Base-by-base conservation (phyloP, 441 rosid genomes). In the Macaranga tanarius region DNA sequence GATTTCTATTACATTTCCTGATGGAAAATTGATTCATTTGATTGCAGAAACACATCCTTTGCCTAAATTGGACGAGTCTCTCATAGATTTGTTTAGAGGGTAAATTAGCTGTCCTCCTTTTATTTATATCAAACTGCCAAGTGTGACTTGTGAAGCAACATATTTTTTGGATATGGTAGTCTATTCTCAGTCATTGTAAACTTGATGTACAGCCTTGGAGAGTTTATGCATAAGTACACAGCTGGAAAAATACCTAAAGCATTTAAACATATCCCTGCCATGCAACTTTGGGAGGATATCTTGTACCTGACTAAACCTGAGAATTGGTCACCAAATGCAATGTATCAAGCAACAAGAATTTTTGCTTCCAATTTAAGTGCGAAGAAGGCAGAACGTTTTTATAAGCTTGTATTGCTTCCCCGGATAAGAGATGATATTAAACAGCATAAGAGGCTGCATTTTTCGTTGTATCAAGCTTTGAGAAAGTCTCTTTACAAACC, bases 211-310 rank as follows among this genome's bases (percentile, higher is more conserved):
- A 94, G 97, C 50, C 88, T 95, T 80, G 98, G 93, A 38, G 84
- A 86, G 83, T 78, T 80, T 83, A 83, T 92, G 69, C 85, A 78
- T 74, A 91, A 86, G 73, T 95, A 88, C 75, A 95, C 95, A 1
- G 78, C 87, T 5, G 99, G 99, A 73, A 92, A 92, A 81, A 75
- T 95, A 59, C 99, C 97, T 1, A 91, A 92, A 77, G 96, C 97
- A 9, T 91, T 92, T 79, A 89, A 86, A 73, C 90, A 82, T 71
- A 87, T 95, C 50, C 88, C 97, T 55, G 81, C 94, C 10, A 85
- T 84, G 81, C 88, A 84, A 81, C 79, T 80, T 13, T 95, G 97
- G 97, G 96, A 92, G 84, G 97, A 91, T 73, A 84, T 92, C 51
- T 77, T 95, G 69, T 86, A 90, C 82, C 82, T 95, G 67, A 92